Conservation (phyloP, 257 asterid genomes). For the Lycium barbarum region DNA sequence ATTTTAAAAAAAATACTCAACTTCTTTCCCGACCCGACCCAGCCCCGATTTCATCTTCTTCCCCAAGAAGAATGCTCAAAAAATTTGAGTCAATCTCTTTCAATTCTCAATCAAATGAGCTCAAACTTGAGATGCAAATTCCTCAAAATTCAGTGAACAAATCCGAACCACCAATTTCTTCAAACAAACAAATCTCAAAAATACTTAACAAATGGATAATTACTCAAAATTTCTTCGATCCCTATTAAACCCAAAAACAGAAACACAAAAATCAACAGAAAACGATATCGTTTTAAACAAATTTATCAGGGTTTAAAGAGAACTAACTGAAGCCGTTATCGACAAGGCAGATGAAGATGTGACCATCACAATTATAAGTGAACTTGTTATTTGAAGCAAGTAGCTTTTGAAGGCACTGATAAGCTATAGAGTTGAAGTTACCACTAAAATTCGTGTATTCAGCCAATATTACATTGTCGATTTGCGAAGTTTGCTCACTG, state of each 20-base stretch:
- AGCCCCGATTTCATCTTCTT: too few species aligned
- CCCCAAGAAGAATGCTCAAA: too few species aligned
- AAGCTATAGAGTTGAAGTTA: constrained; percentile 69
- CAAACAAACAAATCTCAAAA: constrained; percentile 31
- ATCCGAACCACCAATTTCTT: too few species aligned
- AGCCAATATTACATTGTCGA: constrained; percentile 47
- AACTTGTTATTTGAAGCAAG: constrained; percentile 65
- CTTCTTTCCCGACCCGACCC: too few species aligned
- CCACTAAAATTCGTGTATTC: constrained; percentile 75
- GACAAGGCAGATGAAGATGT: constrained; percentile 71
- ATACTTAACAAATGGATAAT: not conserved
- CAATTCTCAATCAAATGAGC: too few species aligned
- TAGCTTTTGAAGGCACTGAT: constrained; percentile 68
- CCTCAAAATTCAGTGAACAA: too few species aligned
- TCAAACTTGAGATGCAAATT: too few species aligned
- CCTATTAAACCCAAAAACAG: not conserved
- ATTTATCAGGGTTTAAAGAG: not conserved
- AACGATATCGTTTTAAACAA: not conserved
- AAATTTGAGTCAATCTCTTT: too few species aligned
- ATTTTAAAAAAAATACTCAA: too few species aligned
- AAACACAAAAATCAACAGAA: constrained; percentile 13
- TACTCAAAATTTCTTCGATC: not conserved
- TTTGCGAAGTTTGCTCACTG: too few species aligned
- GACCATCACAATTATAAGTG: constrained; percentile 72
- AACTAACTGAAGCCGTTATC: constrained; percentile 68